Conservation (phyloP, 2,329 filamentous ascomycete genomes). For the Fusarium buxicola region DNA sequence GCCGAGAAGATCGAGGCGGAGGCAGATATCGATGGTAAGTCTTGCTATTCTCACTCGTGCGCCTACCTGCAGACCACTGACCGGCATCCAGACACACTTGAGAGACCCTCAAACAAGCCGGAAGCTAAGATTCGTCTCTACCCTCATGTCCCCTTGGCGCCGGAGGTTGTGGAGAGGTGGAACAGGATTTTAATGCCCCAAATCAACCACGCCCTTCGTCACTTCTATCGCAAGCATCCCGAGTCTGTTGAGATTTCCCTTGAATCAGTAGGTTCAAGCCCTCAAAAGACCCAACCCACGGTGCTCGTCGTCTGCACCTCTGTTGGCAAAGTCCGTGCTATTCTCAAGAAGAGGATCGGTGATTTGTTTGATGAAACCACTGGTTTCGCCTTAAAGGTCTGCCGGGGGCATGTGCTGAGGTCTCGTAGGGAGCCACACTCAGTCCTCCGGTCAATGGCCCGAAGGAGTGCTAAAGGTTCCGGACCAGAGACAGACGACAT, state of each 20-base stretch:
- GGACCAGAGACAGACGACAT: conserved; percentile 54
- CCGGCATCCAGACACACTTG: conserved; percentile 33
- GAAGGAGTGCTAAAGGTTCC: conserved; percentile 46
- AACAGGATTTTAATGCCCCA: conserved; percentile 77
- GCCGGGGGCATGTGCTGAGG: conserved; percentile 73
- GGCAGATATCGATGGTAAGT: conserved; percentile 38
- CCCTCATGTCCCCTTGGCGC: conserved; percentile 67
- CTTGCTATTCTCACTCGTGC: too few species aligned
- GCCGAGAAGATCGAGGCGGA: conserved; percentile 14
- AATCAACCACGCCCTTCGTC: conserved; percentile 76
- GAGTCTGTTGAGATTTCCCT: conserved; percentile 85
- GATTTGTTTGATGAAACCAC: conserved; percentile 71
- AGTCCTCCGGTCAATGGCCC: conserved; percentile 49
- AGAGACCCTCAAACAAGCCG: conserved; percentile 36
- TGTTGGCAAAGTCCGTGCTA: conserved; percentile 76
- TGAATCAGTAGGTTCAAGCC: conserved; percentile 77
- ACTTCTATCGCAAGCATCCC: conserved; percentile 77
- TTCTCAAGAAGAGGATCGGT: conserved; percentile 75
- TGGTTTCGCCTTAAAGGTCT: conserved; percentile 76
- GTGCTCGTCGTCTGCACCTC: conserved; percentile 83
- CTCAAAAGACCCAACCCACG: conserved; percentile 74
- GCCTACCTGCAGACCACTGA: conserved; percentile 3
- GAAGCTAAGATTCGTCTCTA: conserved; percentile 67
- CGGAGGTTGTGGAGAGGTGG: conserved; percentile 77
- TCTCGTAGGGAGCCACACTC: conserved; percentile 62